Percentiles rank a stretch among this genome's conserved stretches.
Conservation (phyloP, 1,284 basidiomycete species). For the Mycena citricolor region DNA sequence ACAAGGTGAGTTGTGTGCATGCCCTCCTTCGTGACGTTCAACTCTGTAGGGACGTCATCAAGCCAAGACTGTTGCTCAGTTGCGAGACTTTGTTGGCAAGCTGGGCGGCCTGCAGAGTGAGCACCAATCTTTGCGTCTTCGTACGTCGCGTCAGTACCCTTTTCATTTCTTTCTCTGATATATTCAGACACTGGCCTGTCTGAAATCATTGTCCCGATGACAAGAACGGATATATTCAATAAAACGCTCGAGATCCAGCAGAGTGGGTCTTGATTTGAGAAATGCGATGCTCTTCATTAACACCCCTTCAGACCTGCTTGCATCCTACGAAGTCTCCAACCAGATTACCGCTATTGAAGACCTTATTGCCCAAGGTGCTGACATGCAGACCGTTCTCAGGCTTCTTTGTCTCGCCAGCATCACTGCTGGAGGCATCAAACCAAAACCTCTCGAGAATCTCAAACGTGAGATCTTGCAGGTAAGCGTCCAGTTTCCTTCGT, state of each 20-base stretch:
- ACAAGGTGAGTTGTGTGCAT: conserved; percentile 57
- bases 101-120: conserved; percentile 90
- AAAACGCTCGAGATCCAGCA: conserved; percentile 94
- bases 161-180: conserved; percentile 10
- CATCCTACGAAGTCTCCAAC: conserved; percentile 78
- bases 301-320: conserved; percentile 76
- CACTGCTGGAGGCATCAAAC: conserved; percentile 83
- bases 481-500: conserved; percentile 24
- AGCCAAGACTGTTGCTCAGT: conserved; percentile 89
- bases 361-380: conserved; percentile 80
- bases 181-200: conserved; percentile 85
- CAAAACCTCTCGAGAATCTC: conserved; percentile 82
- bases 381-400: conserved; percentile 76
- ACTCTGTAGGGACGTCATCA: conserved; percentile 60
- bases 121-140: conserved; percentile 85
- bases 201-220: conserved; percentile 86
- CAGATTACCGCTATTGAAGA: conserved; percentile 86
- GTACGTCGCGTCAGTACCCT: conserved; percentile 41
- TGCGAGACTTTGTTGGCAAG: conserved; percentile 94
- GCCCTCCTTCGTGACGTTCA: conserved; percentile 1
- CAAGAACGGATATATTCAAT: conserved; percentile 88
- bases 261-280: conserved; percentile 55
- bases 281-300: no score
- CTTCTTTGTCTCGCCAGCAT: conserved; percentile 86
- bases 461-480: conserved; percentile 93